A percentile compares a stretch with the other conserved stretches of the same genome.
Evolutionary conservation across 1,139 yeast species (phyloP).

Genomic region (Blastobotrys serpentis): DNA sequence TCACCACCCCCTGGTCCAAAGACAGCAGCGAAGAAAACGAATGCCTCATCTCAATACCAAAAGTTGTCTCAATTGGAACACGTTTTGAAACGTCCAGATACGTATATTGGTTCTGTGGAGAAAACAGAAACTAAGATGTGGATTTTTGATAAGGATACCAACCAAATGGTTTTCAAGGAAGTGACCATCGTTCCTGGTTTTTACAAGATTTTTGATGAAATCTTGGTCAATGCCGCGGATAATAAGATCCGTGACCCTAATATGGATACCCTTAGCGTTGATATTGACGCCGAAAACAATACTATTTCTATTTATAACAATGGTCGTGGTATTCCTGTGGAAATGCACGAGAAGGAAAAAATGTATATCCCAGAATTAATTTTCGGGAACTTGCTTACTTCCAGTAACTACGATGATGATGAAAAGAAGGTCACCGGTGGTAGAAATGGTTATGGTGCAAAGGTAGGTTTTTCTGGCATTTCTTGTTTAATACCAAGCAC

Average conservation of each 20-base stretch:
- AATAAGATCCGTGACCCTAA: slow-evolving; percentile 92
- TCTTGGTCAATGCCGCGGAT: slow-evolving; percentile 96
- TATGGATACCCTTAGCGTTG: slow-evolving; percentile 83
- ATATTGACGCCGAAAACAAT: slow-evolving; percentile 72
- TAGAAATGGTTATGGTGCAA: slow-evolving; percentile 98
- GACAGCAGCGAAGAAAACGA: slow-evolving; percentile 29
- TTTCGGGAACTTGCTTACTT: slow-evolving; percentile 91
- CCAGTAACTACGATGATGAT: slow-evolving; percentile 94
- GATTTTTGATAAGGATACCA: slow-evolving; percentile 70
- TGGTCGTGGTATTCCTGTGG: slow-evolving; percentile 95
- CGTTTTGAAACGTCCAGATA: slow-evolving; percentile 95
- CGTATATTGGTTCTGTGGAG: slow-evolving; percentile 95
- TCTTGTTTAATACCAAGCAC: neutral
- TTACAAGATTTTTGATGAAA: slow-evolving; percentile 95
- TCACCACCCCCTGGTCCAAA: slow-evolving; percentile 12
- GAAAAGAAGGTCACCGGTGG: slow-evolving; percentile 98
- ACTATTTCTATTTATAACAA: slow-evolving; percentile 82
- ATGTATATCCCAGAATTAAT: slow-evolving; percentile 95
- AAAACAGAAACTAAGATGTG: slow-evolving; percentile 77
- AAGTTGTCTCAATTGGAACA: slow-evolving; percentile 93
- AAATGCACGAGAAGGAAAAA: slow-evolving; percentile 86
- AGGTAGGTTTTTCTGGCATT: slow-evolving; percentile 37
- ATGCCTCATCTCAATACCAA: slow-evolving; percentile 83
- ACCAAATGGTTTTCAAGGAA: slow-evolving; percentile 60
- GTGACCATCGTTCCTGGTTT: slow-evolving; percentile 92